Evolutionary conservation across 78 protist genomes (phyloP).

Genomic region (Isochrysis galbana): DNA sequence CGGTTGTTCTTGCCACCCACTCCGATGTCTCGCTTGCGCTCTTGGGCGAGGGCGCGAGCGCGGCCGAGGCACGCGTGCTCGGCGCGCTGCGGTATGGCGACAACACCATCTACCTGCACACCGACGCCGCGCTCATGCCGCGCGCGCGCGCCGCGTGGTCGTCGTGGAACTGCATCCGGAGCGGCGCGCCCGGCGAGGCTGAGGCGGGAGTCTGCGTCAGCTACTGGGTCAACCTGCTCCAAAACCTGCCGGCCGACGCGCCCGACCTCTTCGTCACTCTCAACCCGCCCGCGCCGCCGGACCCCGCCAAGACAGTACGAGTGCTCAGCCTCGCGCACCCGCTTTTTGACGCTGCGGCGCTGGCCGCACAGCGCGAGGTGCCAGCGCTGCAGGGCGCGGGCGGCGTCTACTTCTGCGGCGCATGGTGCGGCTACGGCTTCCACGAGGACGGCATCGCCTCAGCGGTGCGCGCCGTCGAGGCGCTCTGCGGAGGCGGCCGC

Average conservation of each 20-base stretch:
- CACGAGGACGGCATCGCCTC: constrained; percentile 48
- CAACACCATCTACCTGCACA: constrained; percentile 13
- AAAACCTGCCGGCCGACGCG: not conserved
- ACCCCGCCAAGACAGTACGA: not conserved
- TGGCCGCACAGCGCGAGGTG: not conserved
- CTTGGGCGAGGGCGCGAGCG: not conserved
- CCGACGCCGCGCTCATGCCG: constrained; percentile 39
- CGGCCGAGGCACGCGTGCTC: not conserved
- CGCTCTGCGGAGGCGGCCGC: not conserved
- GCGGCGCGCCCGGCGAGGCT: not conserved
- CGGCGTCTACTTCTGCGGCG: constrained; percentile 9
- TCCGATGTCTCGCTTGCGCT: constrained; percentile 15
- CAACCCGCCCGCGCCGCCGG: constrained; percentile 26
- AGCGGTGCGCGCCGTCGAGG: constrained; percentile 9
- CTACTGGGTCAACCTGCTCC: constrained; percentile 36
- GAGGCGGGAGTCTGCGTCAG: not conserved
- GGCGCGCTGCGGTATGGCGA: not conserved
- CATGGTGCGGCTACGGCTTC: constrained; percentile 47
- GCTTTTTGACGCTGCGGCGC: not conserved
- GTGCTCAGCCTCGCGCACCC: not conserved
- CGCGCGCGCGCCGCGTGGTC: not conserved
- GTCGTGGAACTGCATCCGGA: constrained; percentile 25
- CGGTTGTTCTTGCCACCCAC: constrained; percentile 19
- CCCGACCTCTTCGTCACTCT: constrained; percentile 28
- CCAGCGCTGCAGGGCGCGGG: not conserved